phyloP scores from a whole-genome alignment of 139 green algal species.

The Chlorella sp. region DNA sequence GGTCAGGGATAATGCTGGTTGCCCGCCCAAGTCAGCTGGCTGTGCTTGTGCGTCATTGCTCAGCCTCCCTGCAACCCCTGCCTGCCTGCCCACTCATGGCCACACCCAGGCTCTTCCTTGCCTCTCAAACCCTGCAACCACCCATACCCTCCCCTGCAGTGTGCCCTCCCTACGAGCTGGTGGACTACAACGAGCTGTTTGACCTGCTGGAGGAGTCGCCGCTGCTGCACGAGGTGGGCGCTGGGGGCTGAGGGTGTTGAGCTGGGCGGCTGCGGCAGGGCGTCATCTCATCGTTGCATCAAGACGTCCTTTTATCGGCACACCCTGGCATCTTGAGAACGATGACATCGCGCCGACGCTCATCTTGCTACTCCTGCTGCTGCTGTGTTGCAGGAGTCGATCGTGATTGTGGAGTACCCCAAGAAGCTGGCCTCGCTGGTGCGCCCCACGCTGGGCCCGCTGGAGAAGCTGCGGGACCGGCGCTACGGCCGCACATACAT shows the following conservation, averaged over 20 bases:
- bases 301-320: too few species aligned
- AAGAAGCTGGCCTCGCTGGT: slow-evolving; percentile 69
- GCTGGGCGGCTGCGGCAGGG: not conserved
- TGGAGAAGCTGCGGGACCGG: slow-evolving; percentile 79
- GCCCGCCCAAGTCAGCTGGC: too few species aligned
- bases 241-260: too few species aligned
- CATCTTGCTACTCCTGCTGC: not conserved
- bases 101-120: too few species aligned
- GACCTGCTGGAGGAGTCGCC: slow-evolving; percentile 75
- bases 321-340: too few species aligned
- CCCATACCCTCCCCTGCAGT: slow-evolving; percentile 43
- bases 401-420: slow-evolving; percentile 92
- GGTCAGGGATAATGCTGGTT: too few species aligned
- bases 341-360: too few species aligned
- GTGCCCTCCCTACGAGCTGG: slow-evolving; percentile 91
- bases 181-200: slow-evolving; percentile 90
- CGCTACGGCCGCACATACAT: slow-evolving; percentile 89
- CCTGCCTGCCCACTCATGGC: too few species aligned
- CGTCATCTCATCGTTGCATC: too few species aligned
- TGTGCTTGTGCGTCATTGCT: not conserved
- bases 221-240: slow-evolving; percentile 70
- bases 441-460: slow-evolving; percentile 53
- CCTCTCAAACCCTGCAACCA: not conserved
- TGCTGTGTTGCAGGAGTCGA: slow-evolving; percentile 28
- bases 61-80: not conserved